Base-by-base conservation (phyloP, 2,329 filamentous ascomycete species). In the Fusarium staphyleae region DNA sequence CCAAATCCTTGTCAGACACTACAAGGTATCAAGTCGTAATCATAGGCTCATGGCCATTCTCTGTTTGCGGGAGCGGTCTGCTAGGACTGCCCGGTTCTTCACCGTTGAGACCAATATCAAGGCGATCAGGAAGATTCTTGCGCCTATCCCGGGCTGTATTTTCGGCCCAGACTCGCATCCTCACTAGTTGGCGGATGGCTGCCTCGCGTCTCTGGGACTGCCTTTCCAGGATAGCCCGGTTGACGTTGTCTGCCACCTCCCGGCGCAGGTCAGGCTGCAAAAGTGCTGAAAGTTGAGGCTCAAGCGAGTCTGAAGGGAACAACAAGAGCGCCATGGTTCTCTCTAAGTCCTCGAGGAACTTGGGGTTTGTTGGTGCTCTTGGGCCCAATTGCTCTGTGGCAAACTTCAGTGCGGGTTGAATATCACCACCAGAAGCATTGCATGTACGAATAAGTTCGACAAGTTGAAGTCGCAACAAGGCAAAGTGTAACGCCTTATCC, bases 261-360 rank as follows among this genome's bases (percentile, higher is more conserved):
- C 87, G 86, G 56, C 95, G 87, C 36, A 98, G 81, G 40, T 86
- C 83, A 3, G 93, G 90, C 62, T 96, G 84, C 14, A 99, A 78
- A 22, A 99, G 79, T 39, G 85, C 85, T 30, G 88, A 86, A 26
- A 97, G 79, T 41, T 90, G 86, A 3, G 90, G 87, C 36, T 90
- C 85, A 30, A 97, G 81, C 45, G 85, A 88, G 46, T 95, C 89
- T n/a, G 85, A 82, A 1, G 91, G 87, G 65, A 97, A 96, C 35
- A 99, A 88, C 32, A 99, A 80, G 33, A 99, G 81, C 1, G 91
- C 89, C 87, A 99, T 96, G 0, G 95, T 97, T 70, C 88, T 85
- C 74, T 99, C 95, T 10, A 99, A 80, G 56, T 96, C 92, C 60
- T 89, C 85, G 11, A 97, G 80, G 62, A 96, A 98, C 36, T 88